Percentiles rank a stretch among this genome's conserved stretches.
Evolutionary conservation across 164 flowering plant species (phyloP).

Genomic region (Magnolia sinica): DNA sequence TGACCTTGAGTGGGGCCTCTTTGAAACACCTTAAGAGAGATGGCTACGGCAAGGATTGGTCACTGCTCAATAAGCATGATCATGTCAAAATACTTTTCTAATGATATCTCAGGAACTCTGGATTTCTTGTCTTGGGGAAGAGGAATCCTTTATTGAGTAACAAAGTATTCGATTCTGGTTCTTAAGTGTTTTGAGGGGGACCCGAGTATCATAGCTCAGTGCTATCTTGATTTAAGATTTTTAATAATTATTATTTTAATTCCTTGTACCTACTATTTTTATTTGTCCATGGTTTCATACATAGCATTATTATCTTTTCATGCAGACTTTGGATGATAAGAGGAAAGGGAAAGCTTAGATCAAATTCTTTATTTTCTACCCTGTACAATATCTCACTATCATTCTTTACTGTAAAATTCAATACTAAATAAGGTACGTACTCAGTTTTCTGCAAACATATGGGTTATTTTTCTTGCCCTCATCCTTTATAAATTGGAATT

Average conservation of each 20-base stretch:
- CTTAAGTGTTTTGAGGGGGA: background rate
- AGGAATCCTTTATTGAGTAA: too few species aligned
- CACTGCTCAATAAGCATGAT: too few species aligned
- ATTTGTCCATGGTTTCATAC: background rate
- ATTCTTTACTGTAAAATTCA: constrained; percentile 16
- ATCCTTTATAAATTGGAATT: background rate
- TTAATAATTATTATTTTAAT: too few species aligned
- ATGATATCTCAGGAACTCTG: too few species aligned
- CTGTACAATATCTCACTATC: constrained; percentile 4
- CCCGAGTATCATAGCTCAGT: background rate
- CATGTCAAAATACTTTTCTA: too few species aligned
- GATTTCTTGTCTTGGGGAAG: too few species aligned
- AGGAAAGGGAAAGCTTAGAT: constrained; percentile 54
- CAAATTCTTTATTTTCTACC: background rate
- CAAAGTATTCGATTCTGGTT: too few species aligned
- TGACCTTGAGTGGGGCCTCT: too few species aligned
- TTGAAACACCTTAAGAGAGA: too few species aligned
- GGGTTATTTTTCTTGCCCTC: background rate
- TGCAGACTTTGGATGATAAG: constrained; percentile 73
- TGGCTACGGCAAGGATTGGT: too few species aligned
- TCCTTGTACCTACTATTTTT: background rate
- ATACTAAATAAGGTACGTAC: background rate
- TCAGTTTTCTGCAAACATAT: background rate
- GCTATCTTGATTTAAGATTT: background rate
- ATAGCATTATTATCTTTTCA: constrained; percentile 1